Evolutionary conservation across 1,139 yeast genomes (phyloP), one percentile per base, ranked within the genome.

Genomic region (Kodamaea fungicola): DNA sequence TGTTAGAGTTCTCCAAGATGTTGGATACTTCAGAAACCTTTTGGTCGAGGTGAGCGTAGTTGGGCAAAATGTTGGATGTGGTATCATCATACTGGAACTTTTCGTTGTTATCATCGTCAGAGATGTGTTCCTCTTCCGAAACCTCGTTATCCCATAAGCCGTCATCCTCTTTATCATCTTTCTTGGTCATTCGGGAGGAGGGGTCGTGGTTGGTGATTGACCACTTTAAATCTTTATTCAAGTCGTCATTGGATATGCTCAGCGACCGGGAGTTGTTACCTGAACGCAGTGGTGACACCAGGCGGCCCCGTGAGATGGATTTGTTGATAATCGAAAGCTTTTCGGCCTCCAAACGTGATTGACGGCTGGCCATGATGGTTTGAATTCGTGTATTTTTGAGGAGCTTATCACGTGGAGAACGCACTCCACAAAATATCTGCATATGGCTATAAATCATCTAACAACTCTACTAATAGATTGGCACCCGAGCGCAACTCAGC

Each of bases 41-140:
- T 32, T 71, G 77, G 39, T 68, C 74, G 21, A 65, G 68, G 42
- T 74, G 69, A n/a, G 65, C 65, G 50, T 68, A 79, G 49, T 80
- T 80, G 12, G 87, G 85, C 41, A 79, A 59, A 28, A 72, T 71
- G 43, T 76, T 72, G 6, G 82, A 83, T 8, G 80, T 78, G 16
- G 29, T 27, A 39, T 78, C 82, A 45, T 78, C 83, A 46, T 76
- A 78, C 39, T 72, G 76, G 46, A 78, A 74, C 45, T 79, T 82
- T 38, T 70, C 76, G 43, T 69, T 68, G 19, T 67, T 66, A 40
- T 78, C 83, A 39, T 78, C 78, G 47, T 80, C 86, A 48, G 80
- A 73, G n/a, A 80, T 67, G 44, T 78, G 80, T 49, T 80, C 86
- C 49, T 80, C 86, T 41, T 81, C 88, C 50, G 83, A 74, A 4